A percentile compares a stretch with the other conserved stretches of the same genome.
Evolutionary conservation across 2,329 filamentous ascomycete species (phyloP).

Genomic region (Epichloe typhina): DNA sequence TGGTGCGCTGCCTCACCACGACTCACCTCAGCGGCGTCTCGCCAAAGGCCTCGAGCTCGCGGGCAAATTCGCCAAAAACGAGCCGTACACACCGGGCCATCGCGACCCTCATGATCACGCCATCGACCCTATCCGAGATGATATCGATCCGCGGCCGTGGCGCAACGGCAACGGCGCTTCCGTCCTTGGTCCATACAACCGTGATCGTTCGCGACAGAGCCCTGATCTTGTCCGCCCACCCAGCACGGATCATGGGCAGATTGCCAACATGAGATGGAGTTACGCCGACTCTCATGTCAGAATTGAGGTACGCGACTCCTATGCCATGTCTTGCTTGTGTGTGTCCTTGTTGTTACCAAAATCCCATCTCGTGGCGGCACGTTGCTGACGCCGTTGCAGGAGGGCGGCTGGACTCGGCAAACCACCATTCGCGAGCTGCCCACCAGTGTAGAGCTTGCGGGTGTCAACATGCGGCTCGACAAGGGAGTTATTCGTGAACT

Average conservation of each 20-base stretch:
- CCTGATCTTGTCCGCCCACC: conserved; percentile 61
- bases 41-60: conserved; percentile 35
- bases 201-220: conserved; percentile 52
- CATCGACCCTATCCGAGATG: conserved; percentile 45
- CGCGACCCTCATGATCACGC: conserved; percentile 49
- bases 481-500: conserved; percentile 61
- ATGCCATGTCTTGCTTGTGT: background rate
- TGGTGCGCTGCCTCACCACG: conserved; percentile 21
- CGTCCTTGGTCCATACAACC: conserved; percentile 58
- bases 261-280: conserved; percentile 62
- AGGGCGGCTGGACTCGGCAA: conserved; percentile 66
- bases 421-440: conserved; percentile 54
- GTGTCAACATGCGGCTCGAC: conserved; percentile 67
- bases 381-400: conserved; percentile 26
- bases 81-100: conserved; percentile 46
- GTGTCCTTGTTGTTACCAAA: background rate
- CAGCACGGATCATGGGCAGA: conserved; percentile 56
- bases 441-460: conserved; percentile 56
- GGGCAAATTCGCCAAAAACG: conserved; percentile 22
- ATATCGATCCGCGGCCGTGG: conserved; percentile 51
- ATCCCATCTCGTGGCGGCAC: background rate
- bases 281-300: conserved; percentile 51
- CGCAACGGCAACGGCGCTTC: conserved; percentile 51
- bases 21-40: conserved; percentile 42
- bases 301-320: conserved; percentile 37